Evolutionary conservation across 2,329 filamentous ascomycete genomes (phyloP).

Genomic region (Amesomyces nigricolor): DNA sequence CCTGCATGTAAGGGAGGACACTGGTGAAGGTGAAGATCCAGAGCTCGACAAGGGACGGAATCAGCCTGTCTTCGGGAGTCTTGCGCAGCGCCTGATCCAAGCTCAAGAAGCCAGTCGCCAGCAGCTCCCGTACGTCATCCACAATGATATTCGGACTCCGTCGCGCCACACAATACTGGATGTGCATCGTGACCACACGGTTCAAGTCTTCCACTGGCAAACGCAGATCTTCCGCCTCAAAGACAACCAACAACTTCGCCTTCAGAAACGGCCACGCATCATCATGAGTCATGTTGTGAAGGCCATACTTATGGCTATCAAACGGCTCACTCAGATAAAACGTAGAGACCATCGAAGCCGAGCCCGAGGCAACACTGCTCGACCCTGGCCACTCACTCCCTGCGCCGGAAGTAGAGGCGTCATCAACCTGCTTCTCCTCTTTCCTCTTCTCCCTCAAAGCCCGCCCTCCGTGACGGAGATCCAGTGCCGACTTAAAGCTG

Average conservation of each 20-base stretch:
- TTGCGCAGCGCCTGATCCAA: conserved; percentile 77
- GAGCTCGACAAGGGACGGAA: conserved; percentile 83
- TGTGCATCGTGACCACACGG: conserved; percentile 69
- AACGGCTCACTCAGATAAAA: conserved; percentile 47
- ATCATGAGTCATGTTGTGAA: conserved; percentile 66
- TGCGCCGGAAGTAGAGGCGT: conserved; percentile 38
- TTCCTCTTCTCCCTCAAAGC: conserved; percentile 76
- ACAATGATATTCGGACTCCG: conserved; percentile 65
- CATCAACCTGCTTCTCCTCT: conserved; percentile 56
- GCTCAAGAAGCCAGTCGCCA: conserved; percentile 76
- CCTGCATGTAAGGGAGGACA: conserved; percentile 89
- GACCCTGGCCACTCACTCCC: conserved; percentile 47
- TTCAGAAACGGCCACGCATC: conserved; percentile 80
- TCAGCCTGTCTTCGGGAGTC: conserved; percentile 79
- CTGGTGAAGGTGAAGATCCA: conserved; percentile 91
- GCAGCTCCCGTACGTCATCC: conserved; percentile 69
- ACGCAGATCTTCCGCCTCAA: conserved; percentile 73
- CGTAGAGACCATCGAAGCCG: conserved; percentile 37
- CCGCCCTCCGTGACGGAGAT: conserved; percentile 70
- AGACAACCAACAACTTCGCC: conserved; percentile 69
- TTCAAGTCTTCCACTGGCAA: conserved; percentile 83
- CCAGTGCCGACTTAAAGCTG: conserved; percentile 75
- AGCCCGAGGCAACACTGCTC: conserved; percentile 41
- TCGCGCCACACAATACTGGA: conserved; percentile 71
- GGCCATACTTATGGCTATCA: conserved; percentile 55